Percentiles rank a stretch among this genome's conserved stretches.
phyloP scores from a whole-genome alignment of 106 monocot genomes.

The Gastrodia elata region DNA sequence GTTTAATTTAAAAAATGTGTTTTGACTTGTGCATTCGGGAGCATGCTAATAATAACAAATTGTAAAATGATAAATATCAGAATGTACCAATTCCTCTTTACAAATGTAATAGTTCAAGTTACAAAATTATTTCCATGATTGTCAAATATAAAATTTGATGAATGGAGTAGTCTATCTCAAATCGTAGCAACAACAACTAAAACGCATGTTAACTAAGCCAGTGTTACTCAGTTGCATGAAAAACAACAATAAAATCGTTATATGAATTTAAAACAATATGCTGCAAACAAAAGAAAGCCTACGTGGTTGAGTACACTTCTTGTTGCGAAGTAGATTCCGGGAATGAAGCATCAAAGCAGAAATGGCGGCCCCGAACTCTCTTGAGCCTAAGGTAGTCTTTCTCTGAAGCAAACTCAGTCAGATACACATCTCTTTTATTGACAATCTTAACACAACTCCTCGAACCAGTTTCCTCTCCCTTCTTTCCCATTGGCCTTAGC shows the following conservation, averaged over 20 bases:
- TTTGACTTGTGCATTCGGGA: too few relatives aligned
- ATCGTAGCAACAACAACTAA: too few relatives aligned
- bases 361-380: constrained; percentile 77
- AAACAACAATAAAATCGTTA: neutral
- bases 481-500: constrained; percentile 81
- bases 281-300: constrained; percentile 4
- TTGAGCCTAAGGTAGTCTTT: constrained; percentile 85
- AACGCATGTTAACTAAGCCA: too few relatives aligned
- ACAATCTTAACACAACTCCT: constrained; percentile 65
- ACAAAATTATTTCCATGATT: too few relatives aligned
- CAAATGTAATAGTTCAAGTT: too few relatives aligned
- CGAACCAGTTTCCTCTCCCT: constrained; percentile 78
- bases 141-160: too few relatives aligned
- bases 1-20: too few relatives aligned
- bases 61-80: too few relatives aligned
- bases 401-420: constrained; percentile 71
- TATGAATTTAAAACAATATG: neutral
- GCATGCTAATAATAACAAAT: too few relatives aligned
- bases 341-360: constrained; percentile 84
- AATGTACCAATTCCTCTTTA: too few relatives aligned
- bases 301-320: constrained; percentile 78
- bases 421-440: constrained; percentile 60
- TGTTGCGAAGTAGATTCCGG: constrained; percentile 63
- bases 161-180: too few relatives aligned
- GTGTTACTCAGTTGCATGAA: neutral